Percentiles rank a stretch among this genome's conserved stretches.
Conservation (phyloP, 2,329 filamentous ascomycete species). For the Coleophoma eucalyptorum region DNA sequence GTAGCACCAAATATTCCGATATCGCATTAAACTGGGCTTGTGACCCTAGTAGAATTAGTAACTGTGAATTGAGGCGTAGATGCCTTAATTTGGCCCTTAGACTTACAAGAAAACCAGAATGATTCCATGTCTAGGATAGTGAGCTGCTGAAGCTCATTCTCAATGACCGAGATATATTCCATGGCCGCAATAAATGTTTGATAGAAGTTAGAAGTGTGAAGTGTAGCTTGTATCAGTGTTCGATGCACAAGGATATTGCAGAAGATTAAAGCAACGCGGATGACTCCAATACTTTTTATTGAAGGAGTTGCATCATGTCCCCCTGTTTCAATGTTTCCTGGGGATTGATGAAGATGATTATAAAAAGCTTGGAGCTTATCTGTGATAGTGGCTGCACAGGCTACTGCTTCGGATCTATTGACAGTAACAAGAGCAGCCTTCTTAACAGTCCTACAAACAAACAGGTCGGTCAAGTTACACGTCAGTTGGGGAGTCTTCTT, state of each 20-base stretch:
- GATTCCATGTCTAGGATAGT: not conserved
- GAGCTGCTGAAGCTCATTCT: not conserved
- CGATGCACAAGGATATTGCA: not conserved
- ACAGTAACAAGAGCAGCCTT: not conserved
- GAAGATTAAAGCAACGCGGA: not conserved
- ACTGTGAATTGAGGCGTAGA: not conserved
- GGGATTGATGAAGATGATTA: no score
- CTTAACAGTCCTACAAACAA: not conserved
- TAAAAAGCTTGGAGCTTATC: not conserved
- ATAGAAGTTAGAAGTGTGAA: not conserved
- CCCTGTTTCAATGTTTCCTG: no score
- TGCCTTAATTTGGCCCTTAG: not conserved
- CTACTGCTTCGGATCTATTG: not conserved
- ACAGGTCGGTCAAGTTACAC: not conserved
- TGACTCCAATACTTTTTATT: not conserved
- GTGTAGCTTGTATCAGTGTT: not conserved
- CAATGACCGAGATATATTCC: not conserved
- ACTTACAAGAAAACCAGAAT: not conserved
- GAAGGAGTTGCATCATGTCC: not conserved
- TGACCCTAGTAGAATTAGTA: not conserved
- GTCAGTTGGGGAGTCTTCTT: not conserved
- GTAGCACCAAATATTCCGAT: not conserved
- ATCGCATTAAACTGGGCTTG: not conserved
- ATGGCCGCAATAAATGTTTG: not conserved
- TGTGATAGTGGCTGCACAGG: not conserved